These are phyloP conservation scores for Talaromyces sp. DNA, from an alignment of 2,329 filamentous ascomycete species.

Conservation along the genomic window DNA sequence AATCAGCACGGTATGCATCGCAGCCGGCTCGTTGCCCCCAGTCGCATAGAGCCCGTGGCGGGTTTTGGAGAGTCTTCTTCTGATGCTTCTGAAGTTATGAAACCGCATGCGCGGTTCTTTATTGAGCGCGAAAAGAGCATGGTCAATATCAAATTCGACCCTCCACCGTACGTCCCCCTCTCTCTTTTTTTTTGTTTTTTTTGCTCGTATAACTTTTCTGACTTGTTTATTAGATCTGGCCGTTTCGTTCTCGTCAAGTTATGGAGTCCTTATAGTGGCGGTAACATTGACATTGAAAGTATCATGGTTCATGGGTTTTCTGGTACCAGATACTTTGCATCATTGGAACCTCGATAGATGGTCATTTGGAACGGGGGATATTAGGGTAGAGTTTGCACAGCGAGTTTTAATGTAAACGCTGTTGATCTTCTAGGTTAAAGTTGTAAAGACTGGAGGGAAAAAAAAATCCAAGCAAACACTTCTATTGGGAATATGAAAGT, in stretches of 20 bases:
- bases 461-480: neutral
- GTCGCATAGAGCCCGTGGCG: conserved; percentile 19
- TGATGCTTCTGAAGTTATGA: conserved; percentile 47
- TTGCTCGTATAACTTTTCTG: neutral
- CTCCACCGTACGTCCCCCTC: conserved; percentile 38
- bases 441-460: neutral
- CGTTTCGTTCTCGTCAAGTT: conserved; percentile 84
- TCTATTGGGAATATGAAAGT: conserved; percentile 1
- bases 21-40: conserved; percentile 20
- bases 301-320: conserved; percentile 79
- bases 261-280: conserved; percentile 69
- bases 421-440: too few relatives aligned
- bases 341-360: conserved; percentile 52
- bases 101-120: conserved; percentile 73
- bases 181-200: neutral
- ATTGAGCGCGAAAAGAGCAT: conserved; percentile 77
- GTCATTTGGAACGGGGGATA: neutral
- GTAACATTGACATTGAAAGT: conserved; percentile 85
- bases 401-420: neutral
- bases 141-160: conserved; percentile 72
- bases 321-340: conserved; percentile 77
- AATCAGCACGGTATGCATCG: conserved; percentile 14
- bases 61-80: neutral
- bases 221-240: conserved; percentile 50
- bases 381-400: neutral